Base-by-base conservation (phyloP, 495 filamentous ascomycete species). In the Darksidea phi region DNA sequence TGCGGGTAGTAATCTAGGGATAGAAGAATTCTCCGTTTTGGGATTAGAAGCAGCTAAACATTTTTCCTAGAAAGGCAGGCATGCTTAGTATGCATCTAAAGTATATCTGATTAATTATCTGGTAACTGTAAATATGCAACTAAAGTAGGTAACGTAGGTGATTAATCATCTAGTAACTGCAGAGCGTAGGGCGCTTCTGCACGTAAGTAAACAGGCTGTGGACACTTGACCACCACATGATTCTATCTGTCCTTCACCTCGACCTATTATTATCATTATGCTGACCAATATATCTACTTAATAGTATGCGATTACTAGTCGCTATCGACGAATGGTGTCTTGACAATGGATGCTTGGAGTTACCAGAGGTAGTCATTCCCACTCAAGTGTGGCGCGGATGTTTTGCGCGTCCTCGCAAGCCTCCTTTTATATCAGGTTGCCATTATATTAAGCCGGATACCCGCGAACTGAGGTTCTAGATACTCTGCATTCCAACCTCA, bases 141-240 rank as follows among this genome's bases (percentile, higher is more conserved):
- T 38, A 15, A 38, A 8, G 36, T 38, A 7, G 15, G 36, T 38
- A 38, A n/a, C n/a, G n/a, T 38, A 38, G 7, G 15, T 38, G 15
- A 38, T 38, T 38, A 38, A 38, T 38, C 36, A 38, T 38, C 36
- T 38, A 38, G 36, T 38, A 38, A 38, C 36, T 38, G 36, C 36
- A 38, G 36, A 38, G 36, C 36, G 36, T 38, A 38, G 36, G 36
- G 36, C 15, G 36, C 36, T 38, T 38, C 36, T 15, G 36, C 36
- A 38, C 36, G 36, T 38, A 38, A 15, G 36, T 38, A 38, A 38
- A 38, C 36, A 38, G 36, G 36, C 36, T 38, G 36, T 38, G 36
- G 36, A 38, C 36, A 38, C 36, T 38, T 38, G 36, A 38, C 36
- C 36, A 38, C 15, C 36, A 38, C 36, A 38, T 38, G 36, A 15